Evolutionary conservation across 2,329 filamentous ascomycete species (phyloP).

Genomic region (Pseudogymnoascus sp.): DNA sequence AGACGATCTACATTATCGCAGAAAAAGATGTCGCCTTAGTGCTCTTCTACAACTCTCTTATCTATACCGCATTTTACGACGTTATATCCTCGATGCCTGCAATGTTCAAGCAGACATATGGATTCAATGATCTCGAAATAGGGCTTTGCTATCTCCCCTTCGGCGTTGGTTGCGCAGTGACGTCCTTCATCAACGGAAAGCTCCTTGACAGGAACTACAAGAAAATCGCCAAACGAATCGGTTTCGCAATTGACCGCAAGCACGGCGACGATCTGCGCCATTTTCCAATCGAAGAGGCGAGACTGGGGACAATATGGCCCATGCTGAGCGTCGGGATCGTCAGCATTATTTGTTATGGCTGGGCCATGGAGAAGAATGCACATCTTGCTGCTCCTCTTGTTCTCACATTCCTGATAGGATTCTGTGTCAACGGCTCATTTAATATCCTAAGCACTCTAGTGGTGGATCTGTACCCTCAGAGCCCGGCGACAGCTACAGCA

Average conservation of each 20-base stretch:
- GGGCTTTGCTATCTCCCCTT: constrained; percentile 21
- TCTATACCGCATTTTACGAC: constrained; percentile 51
- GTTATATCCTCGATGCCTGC: constrained; percentile 45
- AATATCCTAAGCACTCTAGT: constrained; percentile 34
- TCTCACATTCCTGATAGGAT: constrained; percentile 49
- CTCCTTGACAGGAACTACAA: constrained; percentile 62
- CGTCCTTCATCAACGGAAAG: constrained; percentile 46
- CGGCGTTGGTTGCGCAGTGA: constrained; percentile 11
- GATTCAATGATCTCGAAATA: constrained; percentile 30
- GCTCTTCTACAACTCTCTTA: constrained; percentile 43
- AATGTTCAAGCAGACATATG: constrained; percentile 39
- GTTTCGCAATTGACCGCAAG: constrained; percentile 42
- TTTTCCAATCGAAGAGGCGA: constrained; percentile 32
- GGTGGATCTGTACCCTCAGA: constrained; percentile 11
- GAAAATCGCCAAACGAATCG: constrained; percentile 54
- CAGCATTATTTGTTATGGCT: constrained; percentile 49
- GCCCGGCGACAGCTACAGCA: constrained; percentile 10
- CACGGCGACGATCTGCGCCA: constrained; percentile 40
- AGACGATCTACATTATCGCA: constrained; percentile 45
- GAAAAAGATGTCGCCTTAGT: constrained; percentile 53
- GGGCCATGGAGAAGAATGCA: constrained; percentile 45
- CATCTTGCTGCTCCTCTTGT: constrained; percentile 49
- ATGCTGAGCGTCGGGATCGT: constrained; percentile 47
- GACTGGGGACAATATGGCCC: constrained; percentile 48
- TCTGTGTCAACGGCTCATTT: constrained; percentile 55